Evolutionary conservation across 768 basidiomycete species (phyloP).

Genomic region (Termitomyces sp.): DNA sequence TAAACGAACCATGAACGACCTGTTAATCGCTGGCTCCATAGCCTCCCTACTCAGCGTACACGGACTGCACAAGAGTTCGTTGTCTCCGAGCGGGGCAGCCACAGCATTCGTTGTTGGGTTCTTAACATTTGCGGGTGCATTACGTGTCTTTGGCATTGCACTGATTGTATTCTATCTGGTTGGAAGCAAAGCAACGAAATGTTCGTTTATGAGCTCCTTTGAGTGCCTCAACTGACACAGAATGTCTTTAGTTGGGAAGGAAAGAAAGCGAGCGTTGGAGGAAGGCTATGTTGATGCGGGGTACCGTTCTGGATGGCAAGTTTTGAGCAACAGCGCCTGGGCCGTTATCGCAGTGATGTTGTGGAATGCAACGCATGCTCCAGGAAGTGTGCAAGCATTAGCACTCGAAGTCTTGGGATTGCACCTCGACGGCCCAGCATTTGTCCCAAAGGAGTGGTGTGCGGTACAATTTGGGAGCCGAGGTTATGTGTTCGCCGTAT

Average conservation of each 20-base stretch:
- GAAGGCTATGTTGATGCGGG: conserved; percentile 72
- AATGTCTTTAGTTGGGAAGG: conserved; percentile 54
- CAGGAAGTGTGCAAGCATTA: conserved; percentile 30
- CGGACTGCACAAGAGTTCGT: conserved; percentile 68
- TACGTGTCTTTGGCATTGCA: conserved; percentile 57
- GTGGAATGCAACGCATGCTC: conserved; percentile 63
- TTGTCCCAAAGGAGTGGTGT: conserved; percentile 52
- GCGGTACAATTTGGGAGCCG: conserved; percentile 54
- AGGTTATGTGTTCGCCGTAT: conserved; percentile 50
- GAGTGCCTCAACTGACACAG: not conserved
- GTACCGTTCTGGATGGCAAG: conserved; percentile 75
- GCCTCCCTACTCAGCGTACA: conserved; percentile 56
- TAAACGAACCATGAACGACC: conserved; percentile 7
- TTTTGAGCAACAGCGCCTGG: conserved; percentile 73
- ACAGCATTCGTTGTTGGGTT: conserved; percentile 78
- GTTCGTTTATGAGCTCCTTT: conserved; percentile 27
- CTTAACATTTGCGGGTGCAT: conserved; percentile 60
- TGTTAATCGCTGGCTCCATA: conserved; percentile 25
- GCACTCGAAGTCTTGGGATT: conserved; percentile 16
- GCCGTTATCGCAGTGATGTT: conserved; percentile 51
- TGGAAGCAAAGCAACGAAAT: conserved; percentile 82
- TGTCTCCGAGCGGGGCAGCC: conserved; percentile 71
- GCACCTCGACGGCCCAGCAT: conserved; percentile 22
- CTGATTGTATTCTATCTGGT: conserved; percentile 76
- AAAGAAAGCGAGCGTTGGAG: conserved; percentile 69